Percentiles rank a stretch among this genome's conserved stretches.
These are phyloP conservation scores for Fusarium brevicatenulatum DNA, from an alignment of 2,329 filamentous ascomycete species.

Conservation along the genomic window DNA sequence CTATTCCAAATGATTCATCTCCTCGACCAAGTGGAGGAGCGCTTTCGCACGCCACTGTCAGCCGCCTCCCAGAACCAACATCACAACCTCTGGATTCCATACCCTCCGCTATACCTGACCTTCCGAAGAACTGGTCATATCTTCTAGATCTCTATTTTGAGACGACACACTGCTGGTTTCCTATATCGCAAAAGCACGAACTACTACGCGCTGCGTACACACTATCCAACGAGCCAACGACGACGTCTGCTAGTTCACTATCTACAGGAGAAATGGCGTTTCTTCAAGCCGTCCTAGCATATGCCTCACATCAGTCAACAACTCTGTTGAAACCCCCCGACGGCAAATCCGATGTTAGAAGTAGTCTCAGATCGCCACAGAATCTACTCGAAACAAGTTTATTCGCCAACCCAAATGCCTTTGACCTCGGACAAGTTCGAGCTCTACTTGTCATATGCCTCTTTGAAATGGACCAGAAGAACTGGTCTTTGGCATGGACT, in stretches of 20 bases:
- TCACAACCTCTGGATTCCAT: accelerated
- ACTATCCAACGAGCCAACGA: accelerated
- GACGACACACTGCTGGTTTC: slow-evolving; percentile 7
- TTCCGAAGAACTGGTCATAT: slow-evolving; percentile 5
- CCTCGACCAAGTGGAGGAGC: neutral
- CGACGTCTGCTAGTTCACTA: neutral
- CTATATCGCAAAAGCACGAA: slow-evolving; percentile 8
- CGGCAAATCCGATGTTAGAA: accelerated
- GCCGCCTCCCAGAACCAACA: accelerated
- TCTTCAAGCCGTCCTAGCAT: neutral
- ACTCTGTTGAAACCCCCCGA: neutral
- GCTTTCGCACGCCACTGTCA: accelerated
- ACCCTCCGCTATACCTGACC: accelerated
- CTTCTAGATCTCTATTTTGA: slow-evolving; percentile 7
- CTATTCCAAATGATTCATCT: neutral
- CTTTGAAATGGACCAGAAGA: neutral
- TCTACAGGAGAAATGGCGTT: neutral
- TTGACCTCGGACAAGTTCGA: neutral
- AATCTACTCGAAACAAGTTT: neutral
- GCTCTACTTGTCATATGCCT: neutral
- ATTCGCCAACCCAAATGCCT: neutral
- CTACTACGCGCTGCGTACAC: slow-evolving; percentile 5
- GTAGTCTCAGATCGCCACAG: accelerated
- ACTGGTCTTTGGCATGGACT: neutral
- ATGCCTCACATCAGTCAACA: neutral